Evolutionary conservation across 352 stramenopile species (phyloP), one percentile per base, ranked within the genome.

Genomic region (Labyrinthula sp.): DNA sequence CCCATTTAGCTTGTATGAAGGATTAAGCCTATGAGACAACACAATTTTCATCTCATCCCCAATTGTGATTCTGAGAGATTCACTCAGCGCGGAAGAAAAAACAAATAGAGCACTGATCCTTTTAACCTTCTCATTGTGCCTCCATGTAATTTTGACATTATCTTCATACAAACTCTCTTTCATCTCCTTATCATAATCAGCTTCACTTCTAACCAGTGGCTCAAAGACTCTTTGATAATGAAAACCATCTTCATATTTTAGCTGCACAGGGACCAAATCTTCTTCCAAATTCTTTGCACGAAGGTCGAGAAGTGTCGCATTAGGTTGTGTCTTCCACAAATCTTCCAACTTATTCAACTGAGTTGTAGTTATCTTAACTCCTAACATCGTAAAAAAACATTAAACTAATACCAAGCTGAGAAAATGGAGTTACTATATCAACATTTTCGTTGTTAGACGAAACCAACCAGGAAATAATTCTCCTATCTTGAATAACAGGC

Each of bases 201-300:
- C 91, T 67, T 99, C 90, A 64, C 95, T 84, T 64, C 97, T 95
- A n/a, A 99, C 87, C 7, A 99, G 62, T 7, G 91, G 89, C 2
- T 79, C 87, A 48, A 99, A 78, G 34, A 99, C 79, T 65, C 95
- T 95, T 64, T 98, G 88, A 68, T 97, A 99, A 67, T 99, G 86
- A 62, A 95, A 98, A 18, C 87, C 90, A 60, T 99, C 87, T 43
- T 97, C 83, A 59, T 97, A 97, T 24, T 75, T 73, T 12, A 79
- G 56, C 23, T 78, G 55, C 0, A 94, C 85, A 0, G 75, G 63
- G 10, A 69, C 65, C 0, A 75, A 71, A 34, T 83, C 75, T 27
- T 86, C 73, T 23, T 89, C 75, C 37, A 94, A 69, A 25, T 82
- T 78, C 29, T 58, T 45, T 6, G 61, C 62, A 30, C 79, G 68